These are phyloP conservation scores for Hyphopichia burtonii DNA, from an alignment of 1,139 yeast genomes.

Conservation along the genomic window DNA sequence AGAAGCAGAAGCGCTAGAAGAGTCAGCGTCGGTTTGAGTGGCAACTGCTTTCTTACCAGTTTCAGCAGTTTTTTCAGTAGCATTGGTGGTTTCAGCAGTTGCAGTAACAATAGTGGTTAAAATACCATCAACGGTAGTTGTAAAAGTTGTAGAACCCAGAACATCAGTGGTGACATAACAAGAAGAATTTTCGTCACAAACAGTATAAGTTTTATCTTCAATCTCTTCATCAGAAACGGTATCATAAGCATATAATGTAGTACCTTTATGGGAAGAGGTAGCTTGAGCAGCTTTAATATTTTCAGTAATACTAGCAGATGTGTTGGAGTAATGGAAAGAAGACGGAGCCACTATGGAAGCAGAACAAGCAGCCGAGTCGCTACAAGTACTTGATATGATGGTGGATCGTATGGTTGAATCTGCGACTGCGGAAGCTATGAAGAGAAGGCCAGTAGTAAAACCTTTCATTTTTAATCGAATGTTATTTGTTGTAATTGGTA, in stretches of 20 bases:
- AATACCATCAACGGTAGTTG: conserved; percentile 40
- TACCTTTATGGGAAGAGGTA: conserved; percentile 9
- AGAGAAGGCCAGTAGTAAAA: conserved; percentile 9
- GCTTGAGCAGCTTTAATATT: conserved; percentile 5
- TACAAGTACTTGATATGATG: conserved; percentile 16
- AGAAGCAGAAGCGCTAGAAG: background rate
- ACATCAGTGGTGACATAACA: conserved; percentile 39
- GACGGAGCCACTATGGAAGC: conserved; percentile 23
- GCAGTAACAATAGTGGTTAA: conserved; percentile 36
- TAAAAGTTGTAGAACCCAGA: conserved; percentile 34
- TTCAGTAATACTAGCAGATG: conserved; percentile 8
- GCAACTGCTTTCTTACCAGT: background rate
- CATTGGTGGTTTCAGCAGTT: background rate
- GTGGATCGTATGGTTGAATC: conserved; percentile 30
- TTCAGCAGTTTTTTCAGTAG: background rate
- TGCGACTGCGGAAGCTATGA: conserved; percentile 18
- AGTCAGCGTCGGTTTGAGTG: background rate
- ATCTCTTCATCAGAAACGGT: conserved; percentile 25
- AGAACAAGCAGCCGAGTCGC: conserved; percentile 17
- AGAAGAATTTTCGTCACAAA: conserved; percentile 28
- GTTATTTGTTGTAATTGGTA: background rate
- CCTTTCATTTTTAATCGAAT: conserved; percentile 9
- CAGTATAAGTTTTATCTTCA: conserved; percentile 30
- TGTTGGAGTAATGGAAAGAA: conserved; percentile 25
- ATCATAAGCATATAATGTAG: conserved; percentile 29